These are phyloP conservation scores for Globisporangium sylvaticum DNA, from an alignment of 352 stramenopile species.

Conservation along the genomic window DNA sequence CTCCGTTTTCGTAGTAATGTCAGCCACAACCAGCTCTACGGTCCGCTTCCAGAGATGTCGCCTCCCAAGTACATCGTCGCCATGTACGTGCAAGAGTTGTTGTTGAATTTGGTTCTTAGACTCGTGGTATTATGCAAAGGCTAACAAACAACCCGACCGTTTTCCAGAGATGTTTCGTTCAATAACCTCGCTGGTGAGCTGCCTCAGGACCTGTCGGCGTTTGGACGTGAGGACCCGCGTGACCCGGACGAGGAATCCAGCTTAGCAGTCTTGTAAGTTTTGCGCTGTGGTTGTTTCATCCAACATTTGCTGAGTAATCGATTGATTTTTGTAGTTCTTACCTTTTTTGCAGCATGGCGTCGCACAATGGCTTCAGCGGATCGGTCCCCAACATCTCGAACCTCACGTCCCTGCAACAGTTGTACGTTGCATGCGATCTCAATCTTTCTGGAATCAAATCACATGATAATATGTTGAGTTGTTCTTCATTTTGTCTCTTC, in stretches of 20 bases:
- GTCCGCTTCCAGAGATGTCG: slow-evolving; percentile 25
- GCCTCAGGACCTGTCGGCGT: slow-evolving; percentile 29
- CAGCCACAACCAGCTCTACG: slow-evolving; percentile 46
- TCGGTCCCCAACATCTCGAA: slow-evolving; percentile 38
- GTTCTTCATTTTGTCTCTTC: not conserved
- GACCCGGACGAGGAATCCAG: slow-evolving; percentile 48
- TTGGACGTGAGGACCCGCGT: slow-evolving; percentile 42
- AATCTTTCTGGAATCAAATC: not conserved
- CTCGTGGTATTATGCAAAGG: not conserved
- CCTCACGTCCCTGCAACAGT: slow-evolving; percentile 34
- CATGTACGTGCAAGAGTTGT: slow-evolving; percentile 28
- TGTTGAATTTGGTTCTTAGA: not conserved
- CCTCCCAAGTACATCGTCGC: slow-evolving; percentile 31
- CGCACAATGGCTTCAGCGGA: slow-evolving; percentile 40
- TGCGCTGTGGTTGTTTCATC: not conserved
- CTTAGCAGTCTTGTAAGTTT: slow-evolving; percentile 40
- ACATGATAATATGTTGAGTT: not conserved
- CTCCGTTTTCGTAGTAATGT: slow-evolving; percentile 30
- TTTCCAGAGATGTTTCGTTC: slow-evolving; percentile 45
- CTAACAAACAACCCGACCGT: not conserved
- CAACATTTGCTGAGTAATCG: not conserved
- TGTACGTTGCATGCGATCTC: slow-evolving; percentile 36
- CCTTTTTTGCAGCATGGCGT: slow-evolving; percentile 33
- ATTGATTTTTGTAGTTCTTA: not conserved
- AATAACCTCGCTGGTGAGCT: slow-evolving; percentile 46